Evolutionary conservation across 192 early-diverging fungal genomes (phyloP).

Genomic region (Coemansia sp.): DNA sequence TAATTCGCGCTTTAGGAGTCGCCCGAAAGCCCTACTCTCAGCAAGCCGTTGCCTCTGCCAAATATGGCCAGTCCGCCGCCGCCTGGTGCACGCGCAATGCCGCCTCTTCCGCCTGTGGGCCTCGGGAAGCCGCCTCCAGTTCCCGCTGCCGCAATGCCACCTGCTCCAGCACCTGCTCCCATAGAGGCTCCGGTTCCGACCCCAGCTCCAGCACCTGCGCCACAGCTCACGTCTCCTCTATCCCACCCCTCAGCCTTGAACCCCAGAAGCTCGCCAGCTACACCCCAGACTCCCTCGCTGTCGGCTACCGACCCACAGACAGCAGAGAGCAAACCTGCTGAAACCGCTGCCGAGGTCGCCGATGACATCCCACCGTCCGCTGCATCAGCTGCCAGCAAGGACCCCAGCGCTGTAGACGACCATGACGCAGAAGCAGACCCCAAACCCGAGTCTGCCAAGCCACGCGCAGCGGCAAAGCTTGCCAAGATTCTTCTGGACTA

Average conservation of each 20-base stretch:
- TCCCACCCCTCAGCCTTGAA: constrained; percentile 17
- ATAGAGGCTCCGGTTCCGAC: not conserved
- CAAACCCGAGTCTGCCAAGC: constrained; percentile 6
- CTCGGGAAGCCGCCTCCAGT: constrained; percentile 4
- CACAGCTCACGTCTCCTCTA: constrained; percentile 10
- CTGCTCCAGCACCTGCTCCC: constrained; percentile 2
- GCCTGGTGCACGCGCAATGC: constrained; percentile 14
- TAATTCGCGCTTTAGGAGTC: not conserved
- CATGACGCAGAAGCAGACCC: not conserved
- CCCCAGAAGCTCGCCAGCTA: constrained; percentile 7
- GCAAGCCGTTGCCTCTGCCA: constrained; percentile 41
- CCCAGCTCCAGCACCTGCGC: not conserved
- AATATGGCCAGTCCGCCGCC: constrained; percentile 23
- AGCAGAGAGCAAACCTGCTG: not conserved
- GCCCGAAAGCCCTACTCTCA: constrained; percentile 5
- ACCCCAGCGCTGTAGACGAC: constrained; percentile 3
- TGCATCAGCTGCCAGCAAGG: not conserved
- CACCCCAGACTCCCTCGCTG: not conserved
- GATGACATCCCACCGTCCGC: constrained; percentile 1
- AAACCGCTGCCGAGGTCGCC: not conserved
- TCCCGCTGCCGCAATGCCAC: constrained; percentile 5
- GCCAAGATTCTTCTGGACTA: constrained; percentile 74
- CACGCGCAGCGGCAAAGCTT: constrained; percentile 35
- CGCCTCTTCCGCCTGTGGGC: constrained; percentile 12
- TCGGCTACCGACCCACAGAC: constrained; percentile 1